These are phyloP conservation scores for Leptomonas pyrrhocoris DNA, from an alignment of 208 protist genomes.

Conservation along the genomic window DNA sequence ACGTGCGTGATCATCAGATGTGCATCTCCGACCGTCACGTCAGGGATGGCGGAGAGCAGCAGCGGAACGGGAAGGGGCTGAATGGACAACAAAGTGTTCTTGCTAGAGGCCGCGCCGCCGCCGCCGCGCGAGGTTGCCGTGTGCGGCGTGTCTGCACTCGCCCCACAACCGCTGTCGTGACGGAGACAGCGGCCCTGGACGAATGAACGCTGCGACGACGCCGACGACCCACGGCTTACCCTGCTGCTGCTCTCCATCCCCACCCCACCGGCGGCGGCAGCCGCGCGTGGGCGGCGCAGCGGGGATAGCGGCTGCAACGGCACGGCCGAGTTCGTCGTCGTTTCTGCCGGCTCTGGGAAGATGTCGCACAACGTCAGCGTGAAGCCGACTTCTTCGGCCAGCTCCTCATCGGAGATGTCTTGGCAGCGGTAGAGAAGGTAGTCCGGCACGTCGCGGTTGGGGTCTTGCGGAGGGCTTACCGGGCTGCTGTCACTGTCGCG, in stretches of 20 bases:
- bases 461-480: background rate
- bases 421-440: conserved; percentile 20
- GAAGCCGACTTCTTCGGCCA: conserved; percentile 72
- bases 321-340: background rate
- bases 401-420: conserved; percentile 34
- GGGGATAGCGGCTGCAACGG: conserved; percentile 10
- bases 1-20: conserved; percentile 86
- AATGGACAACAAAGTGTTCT: conserved; percentile 39
- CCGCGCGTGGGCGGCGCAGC: background rate
- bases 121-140: background rate
- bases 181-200: background rate
- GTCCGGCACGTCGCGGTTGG: conserved; percentile 14
- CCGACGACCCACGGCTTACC: background rate
- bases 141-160: background rate
- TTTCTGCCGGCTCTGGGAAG: conserved; percentile 9
- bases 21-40: conserved; percentile 57
- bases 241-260: background rate
- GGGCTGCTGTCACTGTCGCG: background rate
- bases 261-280: background rate
- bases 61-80: conserved; percentile 80
- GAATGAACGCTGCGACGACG: background rate
- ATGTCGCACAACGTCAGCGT: conserved; percentile 76
- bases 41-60: conserved; percentile 63
- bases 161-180: conserved; percentile 14
- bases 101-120: background rate